Conservation (phyloP, 1,284 basidiomycete species). For the Ustilago bromivora region DNA sequence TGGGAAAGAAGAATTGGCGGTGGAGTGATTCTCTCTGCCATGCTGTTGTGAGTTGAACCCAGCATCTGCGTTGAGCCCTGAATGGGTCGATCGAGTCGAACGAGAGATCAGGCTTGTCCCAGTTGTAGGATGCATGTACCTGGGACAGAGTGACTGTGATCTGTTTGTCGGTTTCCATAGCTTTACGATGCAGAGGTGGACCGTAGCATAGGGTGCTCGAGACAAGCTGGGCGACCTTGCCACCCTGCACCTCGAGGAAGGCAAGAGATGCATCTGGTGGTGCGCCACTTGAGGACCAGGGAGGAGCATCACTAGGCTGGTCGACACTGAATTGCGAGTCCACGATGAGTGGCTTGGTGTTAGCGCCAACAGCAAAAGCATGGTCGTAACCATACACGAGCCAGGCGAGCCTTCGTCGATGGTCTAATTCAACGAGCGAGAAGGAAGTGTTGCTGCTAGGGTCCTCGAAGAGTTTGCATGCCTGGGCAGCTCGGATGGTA, state of each 20-base stretch:
- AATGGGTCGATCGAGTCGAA: slow-evolving; percentile 41
- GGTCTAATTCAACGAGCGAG: slow-evolving; percentile 34
- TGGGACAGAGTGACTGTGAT: slow-evolving; percentile 25
- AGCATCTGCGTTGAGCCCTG: slow-evolving; percentile 40
- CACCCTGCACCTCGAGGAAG: slow-evolving; percentile 37
- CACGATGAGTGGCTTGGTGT: slow-evolving; percentile 41
- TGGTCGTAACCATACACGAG: slow-evolving; percentile 56
- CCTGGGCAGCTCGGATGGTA: slow-evolving; percentile 41
- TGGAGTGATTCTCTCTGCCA: slow-evolving; percentile 47
- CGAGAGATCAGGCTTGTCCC: slow-evolving; percentile 37
- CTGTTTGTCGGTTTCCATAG: slow-evolving; percentile 43
- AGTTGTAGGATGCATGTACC: slow-evolving; percentile 29
- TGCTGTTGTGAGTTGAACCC: slow-evolving; percentile 41
- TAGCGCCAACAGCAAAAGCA: slow-evolving; percentile 48
- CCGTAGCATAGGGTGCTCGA: slow-evolving; percentile 45
- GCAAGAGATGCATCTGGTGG: slow-evolving; percentile 41
- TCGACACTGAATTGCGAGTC: slow-evolving; percentile 57
- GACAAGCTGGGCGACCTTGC: slow-evolving; percentile 39
- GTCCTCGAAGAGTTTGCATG: slow-evolving; percentile 45
- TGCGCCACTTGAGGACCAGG: slow-evolving; percentile 34
- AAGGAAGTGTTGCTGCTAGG: slow-evolving; percentile 16
- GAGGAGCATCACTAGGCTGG: slow-evolving; percentile 38
- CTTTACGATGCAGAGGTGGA: slow-evolving; percentile 46
- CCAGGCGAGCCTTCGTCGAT: slow-evolving; percentile 43
- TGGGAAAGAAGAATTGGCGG: slow-evolving; percentile 47